Evolutionary conservation across 768 basidiomycete species (phyloP), one percentile per base, ranked within the genome.

Genomic region (Nevesoporus exiguus): DNA sequence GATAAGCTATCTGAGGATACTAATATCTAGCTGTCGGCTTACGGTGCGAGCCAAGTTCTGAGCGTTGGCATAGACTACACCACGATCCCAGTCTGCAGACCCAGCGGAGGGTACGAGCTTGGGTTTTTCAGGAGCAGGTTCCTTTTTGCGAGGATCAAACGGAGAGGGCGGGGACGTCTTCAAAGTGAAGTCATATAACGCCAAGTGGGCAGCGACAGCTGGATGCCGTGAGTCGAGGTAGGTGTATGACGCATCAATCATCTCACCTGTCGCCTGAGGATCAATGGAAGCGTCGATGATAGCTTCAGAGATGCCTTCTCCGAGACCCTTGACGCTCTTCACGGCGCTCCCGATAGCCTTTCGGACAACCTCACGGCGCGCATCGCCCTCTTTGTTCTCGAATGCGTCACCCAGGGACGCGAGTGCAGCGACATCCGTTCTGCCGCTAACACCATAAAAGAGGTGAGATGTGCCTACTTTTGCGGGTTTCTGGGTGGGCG

Each of bases 11-110:
- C 19, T 3, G 4, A 24, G 27, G 13, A 36, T 15, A 8, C 15
- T 25, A 33, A 14, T 37, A 17, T 2, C 27, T 42, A 43, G 43
- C 47, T n/a, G n/a, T n/a, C n/a, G 13, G 55, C 77, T 52, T 68
- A 87, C 87, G 39, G 89, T 90, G 40, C 89, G 79, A 24, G 89
- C 88, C 56, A 89, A 71, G 66, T 92, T 93, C 71, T 93, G 91
- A 5, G 86, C 83, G 47, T 84, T 74, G 1, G 85, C 90, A 61
- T 90, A 93, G 24, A 86, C 59, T 4, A 81, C 77, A 36, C 92
- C 92, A 7, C 79, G 76, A 34, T 88, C 79, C 91, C 91, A 90
- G 55, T 83, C 84, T 22, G 27, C 51, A 7, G 83, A 81, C 2
- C 61, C 50, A 7, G 76, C 61, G 11, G 79, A 54, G 5, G 87